phyloP scores from a whole-genome alignment of 2,329 filamentous ascomycete genomes.

The Colletotrichum cordylinicola region DNA sequence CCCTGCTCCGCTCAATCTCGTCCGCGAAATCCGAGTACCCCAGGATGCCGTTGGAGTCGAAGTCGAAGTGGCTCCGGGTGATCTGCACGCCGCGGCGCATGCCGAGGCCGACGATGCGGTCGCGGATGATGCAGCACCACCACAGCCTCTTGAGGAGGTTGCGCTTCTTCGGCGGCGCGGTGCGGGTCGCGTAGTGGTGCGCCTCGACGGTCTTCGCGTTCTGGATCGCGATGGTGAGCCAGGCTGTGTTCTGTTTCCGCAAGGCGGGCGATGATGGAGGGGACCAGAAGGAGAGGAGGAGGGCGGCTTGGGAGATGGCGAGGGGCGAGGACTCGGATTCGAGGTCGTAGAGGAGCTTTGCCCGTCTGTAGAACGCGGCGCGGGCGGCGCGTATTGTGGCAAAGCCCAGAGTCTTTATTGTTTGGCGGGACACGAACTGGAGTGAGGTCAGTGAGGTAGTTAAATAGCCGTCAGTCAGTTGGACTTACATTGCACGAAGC shows the following conservation, averaged over 20 bases:
- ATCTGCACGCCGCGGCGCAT: conserved; percentile 58
- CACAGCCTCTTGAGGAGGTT: conserved; percentile 55
- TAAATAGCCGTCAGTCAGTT: not conserved
- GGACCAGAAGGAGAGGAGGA: conserved; percentile 50
- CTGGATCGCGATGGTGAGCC: conserved; percentile 55
- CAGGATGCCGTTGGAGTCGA: conserved; percentile 41
- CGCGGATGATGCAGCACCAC: conserved; percentile 61
- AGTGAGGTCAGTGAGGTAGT: conserved; percentile 8
- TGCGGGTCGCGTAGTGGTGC: conserved; percentile 43
- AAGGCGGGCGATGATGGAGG: conserved; percentile 31
- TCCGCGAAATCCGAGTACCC: conserved; percentile 48
- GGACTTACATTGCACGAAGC: conserved; percentile 43
- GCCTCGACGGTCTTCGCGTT: conserved; percentile 52
- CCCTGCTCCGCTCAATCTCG: conserved; percentile 49
- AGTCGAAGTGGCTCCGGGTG: conserved; percentile 50
- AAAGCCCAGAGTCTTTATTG: conserved; percentile 47
- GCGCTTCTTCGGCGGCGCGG: conserved; percentile 40
- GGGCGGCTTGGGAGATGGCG: conserved; percentile 44
- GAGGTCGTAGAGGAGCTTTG: conserved; percentile 48
- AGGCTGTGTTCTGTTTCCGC: conserved; percentile 49
- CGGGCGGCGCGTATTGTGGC: conserved; percentile 47
- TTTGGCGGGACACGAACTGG: conserved; percentile 43
- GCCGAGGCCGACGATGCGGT: conserved; percentile 54
- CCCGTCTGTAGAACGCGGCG: conserved; percentile 45
- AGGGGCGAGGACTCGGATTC: conserved; percentile 48